phyloP scores from a whole-genome alignment of 768 basidiomycete genomes.

The Mycena maculata region DNA sequence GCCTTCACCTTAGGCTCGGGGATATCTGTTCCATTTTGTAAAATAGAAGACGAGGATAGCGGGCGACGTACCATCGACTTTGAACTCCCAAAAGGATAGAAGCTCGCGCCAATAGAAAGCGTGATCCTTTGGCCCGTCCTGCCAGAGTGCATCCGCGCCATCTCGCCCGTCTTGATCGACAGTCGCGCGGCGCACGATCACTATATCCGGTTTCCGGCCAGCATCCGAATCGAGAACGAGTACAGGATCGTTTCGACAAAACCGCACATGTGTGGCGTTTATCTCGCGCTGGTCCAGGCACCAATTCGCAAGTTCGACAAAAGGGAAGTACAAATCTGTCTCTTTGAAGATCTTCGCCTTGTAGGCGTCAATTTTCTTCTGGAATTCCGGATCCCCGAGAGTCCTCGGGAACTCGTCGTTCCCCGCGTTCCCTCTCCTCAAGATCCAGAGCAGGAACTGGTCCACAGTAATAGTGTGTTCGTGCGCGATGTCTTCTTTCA shows the following conservation, averaged over 20 bases:
- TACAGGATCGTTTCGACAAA: background rate
- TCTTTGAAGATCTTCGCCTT: background rate
- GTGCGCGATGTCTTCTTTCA: conserved; percentile 1
- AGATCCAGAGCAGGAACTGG: background rate
- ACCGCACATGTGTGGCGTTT: background rate
- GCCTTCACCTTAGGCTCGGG: no score
- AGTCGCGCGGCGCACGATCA: background rate
- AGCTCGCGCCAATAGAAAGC: background rate
- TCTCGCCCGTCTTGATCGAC: background rate
- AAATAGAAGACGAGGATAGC: no score
- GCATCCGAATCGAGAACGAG: background rate
- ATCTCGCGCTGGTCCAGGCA: background rate
- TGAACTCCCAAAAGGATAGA: background rate
- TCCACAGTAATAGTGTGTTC: background rate
- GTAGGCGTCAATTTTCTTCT: background rate
- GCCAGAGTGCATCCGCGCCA: background rate
- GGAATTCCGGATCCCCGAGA: no score
- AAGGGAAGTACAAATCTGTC: background rate
- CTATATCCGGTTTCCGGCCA: background rate
- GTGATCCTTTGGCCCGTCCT: background rate
- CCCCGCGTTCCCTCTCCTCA: background rate
- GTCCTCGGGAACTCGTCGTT: no score
- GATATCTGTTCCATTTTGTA: no score
- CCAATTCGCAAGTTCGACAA: background rate
- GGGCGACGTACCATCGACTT: background rate